A percentile compares a stretch with the other conserved stretches of the same genome.
Evolutionary conservation across 495 filamentous ascomycete genomes (phyloP).

Genomic region (Xylaria scruposa): DNA sequence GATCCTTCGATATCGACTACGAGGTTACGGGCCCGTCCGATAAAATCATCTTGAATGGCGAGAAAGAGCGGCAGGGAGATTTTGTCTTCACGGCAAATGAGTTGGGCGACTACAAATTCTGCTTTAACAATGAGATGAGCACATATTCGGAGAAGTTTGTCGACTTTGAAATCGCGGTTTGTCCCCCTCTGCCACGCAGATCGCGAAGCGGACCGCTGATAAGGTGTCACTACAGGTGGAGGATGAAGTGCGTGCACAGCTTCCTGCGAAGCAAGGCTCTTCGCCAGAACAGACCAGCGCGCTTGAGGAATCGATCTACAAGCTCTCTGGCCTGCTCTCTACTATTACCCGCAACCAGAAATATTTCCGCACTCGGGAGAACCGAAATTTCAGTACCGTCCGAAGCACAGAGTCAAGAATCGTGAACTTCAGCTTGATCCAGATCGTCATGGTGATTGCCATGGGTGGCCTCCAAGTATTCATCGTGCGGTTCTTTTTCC

Average conservation of each 20-base stretch:
- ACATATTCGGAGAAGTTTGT: constrained; percentile 98
- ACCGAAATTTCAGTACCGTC: constrained; percentile 98
- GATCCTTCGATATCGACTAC: constrained; percentile 96
- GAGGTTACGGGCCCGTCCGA: constrained; percentile 81
- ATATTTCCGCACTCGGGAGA: constrained; percentile 98
- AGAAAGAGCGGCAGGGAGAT: constrained; percentile 95
- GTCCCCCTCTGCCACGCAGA: constrained; percentile 38
- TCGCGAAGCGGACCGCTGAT: constrained; percentile 16
- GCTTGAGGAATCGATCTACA: constrained; percentile 95
- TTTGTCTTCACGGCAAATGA: constrained; percentile 97
- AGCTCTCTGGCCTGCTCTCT: constrained; percentile 91
- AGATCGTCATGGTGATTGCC: constrained; percentile 87
- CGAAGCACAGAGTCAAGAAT: constrained; percentile 93
- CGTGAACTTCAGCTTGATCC: constrained; percentile 96
- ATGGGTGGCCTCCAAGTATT: constrained; percentile 99
- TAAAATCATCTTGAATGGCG: constrained; percentile 83
- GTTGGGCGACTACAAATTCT: constrained; percentile 93
- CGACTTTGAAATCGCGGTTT: constrained; percentile 96
- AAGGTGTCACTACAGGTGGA: constrained; percentile 70
- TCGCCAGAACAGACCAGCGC: constrained; percentile 88
- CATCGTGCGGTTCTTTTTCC: constrained; percentile 98
- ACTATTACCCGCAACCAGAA: constrained; percentile 98
- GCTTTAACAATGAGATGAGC: constrained; percentile 98
- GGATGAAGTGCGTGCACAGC: constrained; percentile 80
- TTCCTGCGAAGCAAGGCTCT: constrained; percentile 90